A percentile compares a stretch with the other conserved stretches of the same genome.
phyloP scores from a whole-genome alignment of 345 rosid genomes.

The Melaleuca quinquenervia region DNA sequence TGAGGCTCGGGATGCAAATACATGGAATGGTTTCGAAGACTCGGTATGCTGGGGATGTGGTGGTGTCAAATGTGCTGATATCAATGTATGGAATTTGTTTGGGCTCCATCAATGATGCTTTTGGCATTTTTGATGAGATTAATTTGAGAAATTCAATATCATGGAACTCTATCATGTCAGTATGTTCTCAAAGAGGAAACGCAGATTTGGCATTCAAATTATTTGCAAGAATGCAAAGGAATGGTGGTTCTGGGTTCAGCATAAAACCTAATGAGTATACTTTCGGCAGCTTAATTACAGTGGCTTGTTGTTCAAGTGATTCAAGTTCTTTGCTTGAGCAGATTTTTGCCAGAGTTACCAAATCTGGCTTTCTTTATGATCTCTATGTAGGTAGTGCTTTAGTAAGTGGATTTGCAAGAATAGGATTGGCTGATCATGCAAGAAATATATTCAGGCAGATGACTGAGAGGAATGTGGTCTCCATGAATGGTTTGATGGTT shows the following conservation, averaged over 20 bases:
- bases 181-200: slow-evolving; percentile 51
- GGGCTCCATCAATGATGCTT: slow-evolving; percentile 31
- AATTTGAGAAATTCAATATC: slow-evolving; percentile 44
- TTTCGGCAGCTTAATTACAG: slow-evolving; percentile 68
- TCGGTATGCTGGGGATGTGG: slow-evolving; percentile 31
- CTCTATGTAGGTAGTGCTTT: slow-evolving; percentile 84
- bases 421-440: slow-evolving; percentile 47
- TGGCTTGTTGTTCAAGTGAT: slow-evolving; percentile 40
- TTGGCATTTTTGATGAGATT: slow-evolving; percentile 49
- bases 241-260: slow-evolving; percentile 9
- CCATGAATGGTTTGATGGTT: slow-evolving; percentile 79
- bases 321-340: slow-evolving; percentile 60
- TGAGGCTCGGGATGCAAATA: slow-evolving; percentile 54
- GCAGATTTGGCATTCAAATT: slow-evolving; percentile 42
- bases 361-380: slow-evolving; percentile 62
- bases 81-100: slow-evolving; percentile 60
- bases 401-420: slow-evolving; percentile 66
- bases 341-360: slow-evolving; percentile 47
- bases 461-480: slow-evolving; percentile 54
- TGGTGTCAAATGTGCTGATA: slow-evolving; percentile 58
- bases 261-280: slow-evolving; percentile 78
- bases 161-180: slow-evolving; percentile 71
- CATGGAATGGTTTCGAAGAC: slow-evolving; percentile 64
- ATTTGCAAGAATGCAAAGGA: slow-evolving; percentile 52
- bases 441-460: slow-evolving; percentile 48